Percentiles rank a stretch among this genome's conserved stretches.
Evolutionary conservation across 139 green algal species (phyloP).

Genomic region (Mesotaenium endlicherianum): DNA sequence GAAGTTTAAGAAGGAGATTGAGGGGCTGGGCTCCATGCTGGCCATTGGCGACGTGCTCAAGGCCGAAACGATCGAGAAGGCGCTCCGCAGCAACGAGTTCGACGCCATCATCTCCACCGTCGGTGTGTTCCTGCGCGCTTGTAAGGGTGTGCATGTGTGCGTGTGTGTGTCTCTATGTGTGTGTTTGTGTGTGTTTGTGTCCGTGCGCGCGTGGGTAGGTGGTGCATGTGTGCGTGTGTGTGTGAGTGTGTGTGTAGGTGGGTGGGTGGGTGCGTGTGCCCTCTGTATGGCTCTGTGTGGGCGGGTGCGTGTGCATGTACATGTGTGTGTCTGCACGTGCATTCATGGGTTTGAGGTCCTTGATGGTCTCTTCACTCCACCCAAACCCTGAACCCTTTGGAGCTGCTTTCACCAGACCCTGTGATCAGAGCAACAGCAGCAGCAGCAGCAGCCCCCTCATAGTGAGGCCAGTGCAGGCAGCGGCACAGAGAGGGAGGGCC

Average conservation of each 20-base stretch:
- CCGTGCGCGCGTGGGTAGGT: too few species aligned
- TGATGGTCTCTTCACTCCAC: too few species aligned
- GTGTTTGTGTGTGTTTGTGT: too few species aligned
- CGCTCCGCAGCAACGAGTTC: conserved; percentile 64
- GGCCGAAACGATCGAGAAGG: conserved; percentile 62
- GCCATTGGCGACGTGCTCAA: conserved; percentile 83
- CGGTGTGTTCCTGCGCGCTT: not conserved
- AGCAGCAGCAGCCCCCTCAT: too few species aligned
- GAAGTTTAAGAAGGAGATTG: conserved; percentile 75
- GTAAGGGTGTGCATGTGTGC: not conserved
- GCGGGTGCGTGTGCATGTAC: not conserved
- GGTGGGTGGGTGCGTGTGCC: too few species aligned
- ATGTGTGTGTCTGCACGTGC: not conserved
- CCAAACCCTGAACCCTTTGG: too few species aligned
- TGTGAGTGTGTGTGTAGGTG: not conserved
- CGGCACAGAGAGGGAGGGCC: too few species aligned
- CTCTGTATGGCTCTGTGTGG: conserved; percentile 4
- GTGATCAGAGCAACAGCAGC: too few species aligned
- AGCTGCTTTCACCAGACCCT: too few species aligned
- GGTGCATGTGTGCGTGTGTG: too few species aligned
- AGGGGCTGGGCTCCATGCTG: conserved; percentile 89
- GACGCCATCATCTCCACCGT: conserved; percentile 57
- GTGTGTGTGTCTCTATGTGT: too few species aligned
- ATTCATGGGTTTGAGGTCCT: not conserved
- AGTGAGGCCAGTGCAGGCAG: too few species aligned